Base-by-base conservation (phyloP, 2,329 filamentous ascomycete genomes). In the Coniochaeta hoffmannii region DNA sequence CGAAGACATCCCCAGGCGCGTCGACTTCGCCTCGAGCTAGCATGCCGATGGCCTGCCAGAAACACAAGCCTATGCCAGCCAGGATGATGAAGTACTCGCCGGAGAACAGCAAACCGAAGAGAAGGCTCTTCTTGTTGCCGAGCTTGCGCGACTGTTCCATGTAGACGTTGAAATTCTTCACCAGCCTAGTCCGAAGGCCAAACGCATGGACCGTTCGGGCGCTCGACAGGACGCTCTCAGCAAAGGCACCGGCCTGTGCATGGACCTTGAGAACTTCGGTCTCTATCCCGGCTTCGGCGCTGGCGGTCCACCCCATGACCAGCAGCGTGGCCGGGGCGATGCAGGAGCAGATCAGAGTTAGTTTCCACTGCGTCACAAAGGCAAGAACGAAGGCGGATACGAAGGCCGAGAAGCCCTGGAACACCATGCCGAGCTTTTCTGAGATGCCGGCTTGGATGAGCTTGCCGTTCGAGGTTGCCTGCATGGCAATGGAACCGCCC, bases 31-130 rank as follows among this genome's bases (percentile, higher is more conserved):
- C 76, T 61, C 63, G 3, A 69, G 61, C 41, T 72, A 75, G n/a
- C 71, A 80, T 76, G 44, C 68, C 64, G 57, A 79, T 70, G 0
- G 77, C 78, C 57, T 79, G 74, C 76, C 77, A 81, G 56, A 81
- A 80, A 0, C 76, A 75, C 3, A 80, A 65, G 0, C 69, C 75
- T 57, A 77, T 77, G 3, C 74, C 75, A 3, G 71, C 64, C 58
- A 75, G 77, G 17, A 79, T 72, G 55, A 71, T 74, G 55, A 77
- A 76, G 62, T 76, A 78, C 59, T 78, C 73, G 2, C 66, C 64
- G 0, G 73, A 71, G 57, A 76, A 78, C 10, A 79, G 59, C 3
- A 76, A 61, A 14, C 71, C 71, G 46, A 73, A 73, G 4, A 77
- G 58, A 0, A 70, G 65, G 1, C 71, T 72, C 65, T 78, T 80